phyloP scores from a whole-genome alignment of 176 grass and related monocot genomes.

The Oryza longistaminata region DNA sequence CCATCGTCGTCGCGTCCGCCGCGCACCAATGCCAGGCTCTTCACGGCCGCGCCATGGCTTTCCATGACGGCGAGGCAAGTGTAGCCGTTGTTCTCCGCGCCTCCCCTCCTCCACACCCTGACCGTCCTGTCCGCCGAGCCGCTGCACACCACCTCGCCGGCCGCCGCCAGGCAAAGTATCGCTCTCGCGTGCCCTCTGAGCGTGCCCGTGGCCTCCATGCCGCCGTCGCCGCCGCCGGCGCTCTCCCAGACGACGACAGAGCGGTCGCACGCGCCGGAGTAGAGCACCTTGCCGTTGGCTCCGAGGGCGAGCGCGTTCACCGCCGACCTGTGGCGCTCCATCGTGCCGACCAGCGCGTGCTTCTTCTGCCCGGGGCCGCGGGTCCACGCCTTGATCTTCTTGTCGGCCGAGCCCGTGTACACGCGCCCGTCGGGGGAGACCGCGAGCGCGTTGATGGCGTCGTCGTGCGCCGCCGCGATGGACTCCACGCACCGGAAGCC shows the following conservation, averaged over 20 bases:
- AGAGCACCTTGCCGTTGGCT: slow-evolving; percentile 48
- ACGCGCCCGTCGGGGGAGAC: slow-evolving; percentile 51
- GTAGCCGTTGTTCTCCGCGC: slow-evolving; percentile 30
- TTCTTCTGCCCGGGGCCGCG: neutral
- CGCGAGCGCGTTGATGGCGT: slow-evolving; percentile 66
- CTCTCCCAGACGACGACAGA: slow-evolving; percentile 67
- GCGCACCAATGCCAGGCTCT: slow-evolving; percentile 47
- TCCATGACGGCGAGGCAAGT: slow-evolving; percentile 54
- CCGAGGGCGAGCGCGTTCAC: slow-evolving; percentile 65
- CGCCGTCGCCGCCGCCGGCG: neutral
- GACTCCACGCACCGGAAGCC: slow-evolving; percentile 60
- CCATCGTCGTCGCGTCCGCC: neutral
- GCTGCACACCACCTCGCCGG: slow-evolving; percentile 53
- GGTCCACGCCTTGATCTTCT: slow-evolving; percentile 50
- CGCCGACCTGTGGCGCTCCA: slow-evolving; percentile 57
- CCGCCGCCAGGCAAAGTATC: slow-evolving; percentile 55
- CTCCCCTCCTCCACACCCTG: slow-evolving; percentile 58
- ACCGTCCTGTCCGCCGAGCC: slow-evolving; percentile 69
- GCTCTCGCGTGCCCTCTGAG: slow-evolving; percentile 58
- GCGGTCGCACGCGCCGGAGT: slow-evolving; percentile 69
- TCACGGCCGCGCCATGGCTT: slow-evolving; percentile 65
- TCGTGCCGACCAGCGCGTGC: slow-evolving; percentile 40
- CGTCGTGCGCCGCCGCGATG: slow-evolving; percentile 47
- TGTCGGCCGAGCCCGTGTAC: slow-evolving; percentile 69
- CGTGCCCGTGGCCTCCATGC: slow-evolving; percentile 40